phyloP scores from a whole-genome alignment of 2,329 filamentous ascomycete species.

The Alternaria gansuensis region DNA sequence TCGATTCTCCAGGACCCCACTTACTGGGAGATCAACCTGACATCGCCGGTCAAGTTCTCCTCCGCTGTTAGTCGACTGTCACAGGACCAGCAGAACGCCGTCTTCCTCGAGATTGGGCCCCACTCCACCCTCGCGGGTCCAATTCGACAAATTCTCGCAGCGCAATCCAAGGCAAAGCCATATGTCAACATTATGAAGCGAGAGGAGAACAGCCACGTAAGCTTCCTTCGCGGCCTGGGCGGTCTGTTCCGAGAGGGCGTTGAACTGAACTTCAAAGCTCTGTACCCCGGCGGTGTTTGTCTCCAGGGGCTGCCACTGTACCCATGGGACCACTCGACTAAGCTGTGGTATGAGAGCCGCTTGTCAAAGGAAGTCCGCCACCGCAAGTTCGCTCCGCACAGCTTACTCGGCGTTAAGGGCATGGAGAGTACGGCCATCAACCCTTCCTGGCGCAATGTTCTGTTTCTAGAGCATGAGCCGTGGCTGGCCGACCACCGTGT shows the following conservation, averaged over 20 bases:
- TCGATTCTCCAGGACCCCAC: too few relatives aligned
- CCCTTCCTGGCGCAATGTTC: slow-evolving; percentile 16
- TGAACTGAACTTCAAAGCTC: neutral
- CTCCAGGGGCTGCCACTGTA: neutral
- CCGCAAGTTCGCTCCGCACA: slow-evolving; percentile 16
- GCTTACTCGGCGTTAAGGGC: slow-evolving; percentile 19
- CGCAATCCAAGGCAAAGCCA: too few relatives aligned
- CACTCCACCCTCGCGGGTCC: slow-evolving; percentile 26
- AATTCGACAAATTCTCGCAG: slow-evolving; percentile 15
- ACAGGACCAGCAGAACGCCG: neutral
- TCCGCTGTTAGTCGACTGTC: neutral
- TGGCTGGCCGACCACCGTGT: slow-evolving; percentile 59
- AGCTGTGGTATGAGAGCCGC: neutral
- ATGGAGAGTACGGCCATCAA: slow-evolving; percentile 8
- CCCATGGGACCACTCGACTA: neutral
- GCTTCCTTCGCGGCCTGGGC: neutral
- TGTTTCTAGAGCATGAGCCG: slow-evolving; percentile 50
- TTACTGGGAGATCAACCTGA: slow-evolving; percentile 30
- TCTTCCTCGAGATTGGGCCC: slow-evolving; percentile 29
- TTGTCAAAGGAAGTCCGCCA: neutral
- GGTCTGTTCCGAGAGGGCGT: neutral
- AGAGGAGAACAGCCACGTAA: neutral
- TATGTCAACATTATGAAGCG: neutral
- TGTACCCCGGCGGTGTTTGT: neutral
- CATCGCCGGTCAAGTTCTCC: slow-evolving; percentile 21